Evolutionary conservation across 1,284 basidiomycete genomes (phyloP).

Genomic region (Marasmius sp.): DNA sequence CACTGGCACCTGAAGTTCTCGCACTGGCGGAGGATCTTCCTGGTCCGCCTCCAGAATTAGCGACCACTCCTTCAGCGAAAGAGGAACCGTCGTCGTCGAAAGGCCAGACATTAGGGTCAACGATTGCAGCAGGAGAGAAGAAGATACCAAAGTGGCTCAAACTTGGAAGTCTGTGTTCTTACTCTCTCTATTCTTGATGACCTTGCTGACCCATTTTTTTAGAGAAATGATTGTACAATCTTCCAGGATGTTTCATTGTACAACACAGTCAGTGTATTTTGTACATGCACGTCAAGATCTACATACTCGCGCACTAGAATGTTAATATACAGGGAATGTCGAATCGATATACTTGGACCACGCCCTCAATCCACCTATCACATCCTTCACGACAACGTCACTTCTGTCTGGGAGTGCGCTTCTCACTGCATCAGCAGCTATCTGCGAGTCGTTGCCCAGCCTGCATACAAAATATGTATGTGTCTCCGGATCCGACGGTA

Average conservation of each 20-base stretch:
- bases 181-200: not conserved
- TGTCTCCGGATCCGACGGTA: constrained; percentile 26
- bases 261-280: not conserved
- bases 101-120: constrained; percentile 2
- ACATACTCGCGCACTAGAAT: not conserved
- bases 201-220: not conserved
- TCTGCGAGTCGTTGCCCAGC: constrained; percentile 91
- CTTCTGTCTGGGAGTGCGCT: constrained; percentile 22
- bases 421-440: constrained; percentile 74
- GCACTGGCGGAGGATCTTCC: constrained; percentile 65
- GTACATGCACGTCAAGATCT: not conserved
- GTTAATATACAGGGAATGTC: constrained; percentile 78
- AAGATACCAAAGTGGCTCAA: constrained; percentile 79
- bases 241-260: not conserved
- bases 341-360: constrained; percentile 76
- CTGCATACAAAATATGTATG: constrained; percentile 75
- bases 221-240: constrained; percentile 19
- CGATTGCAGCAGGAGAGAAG: constrained; percentile 36
- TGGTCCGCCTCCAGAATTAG: constrained; percentile 34
- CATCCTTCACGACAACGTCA: constrained; percentile 55
- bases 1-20: constrained; percentile 59
- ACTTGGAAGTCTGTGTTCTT: constrained; percentile 12
- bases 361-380: constrained; percentile 77
- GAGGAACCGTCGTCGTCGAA: not conserved
- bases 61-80: constrained; percentile 24